Evolutionary conservation across 2,329 filamentous ascomycete species (phyloP).

Genomic region (Kalmusia sp.): DNA sequence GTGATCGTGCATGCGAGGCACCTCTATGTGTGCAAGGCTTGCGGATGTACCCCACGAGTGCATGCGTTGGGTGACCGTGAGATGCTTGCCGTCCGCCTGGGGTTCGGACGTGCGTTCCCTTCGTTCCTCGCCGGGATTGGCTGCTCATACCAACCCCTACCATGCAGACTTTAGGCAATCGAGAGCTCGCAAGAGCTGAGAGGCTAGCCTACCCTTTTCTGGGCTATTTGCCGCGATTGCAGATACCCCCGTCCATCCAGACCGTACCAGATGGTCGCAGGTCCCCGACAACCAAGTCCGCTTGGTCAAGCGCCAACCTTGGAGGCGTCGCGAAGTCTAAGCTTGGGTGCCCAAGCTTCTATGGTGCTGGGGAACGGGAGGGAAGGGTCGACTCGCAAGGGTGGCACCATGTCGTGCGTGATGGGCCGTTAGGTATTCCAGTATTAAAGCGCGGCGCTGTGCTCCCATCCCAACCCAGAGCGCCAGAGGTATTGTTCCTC

Average conservation of each 20-base stretch:
- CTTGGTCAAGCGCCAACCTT: slow-evolving; percentile 12
- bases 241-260: slow-evolving; percentile 25
- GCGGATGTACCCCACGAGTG: slow-evolving; percentile 27
- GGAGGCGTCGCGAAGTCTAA: slow-evolving; percentile 15
- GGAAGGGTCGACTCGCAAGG: slow-evolving; percentile 12
- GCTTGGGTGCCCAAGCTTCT: slow-evolving; percentile 19
- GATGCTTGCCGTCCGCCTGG: slow-evolving; percentile 19
- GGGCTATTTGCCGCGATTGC: slow-evolving; percentile 22
- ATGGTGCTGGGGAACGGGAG: slow-evolving; percentile 20
- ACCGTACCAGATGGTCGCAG: slow-evolving; percentile 20
- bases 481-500: slow-evolving; percentile 24
- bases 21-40: slow-evolving; percentile 15
- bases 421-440: slow-evolving; percentile 15
- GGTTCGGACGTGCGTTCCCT: slow-evolving; percentile 15
- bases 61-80: slow-evolving; percentile 15
- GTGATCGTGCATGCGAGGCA: slow-evolving; percentile 1
- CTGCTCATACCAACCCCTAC: slow-evolving; percentile 32
- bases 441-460: slow-evolving; percentile 34
- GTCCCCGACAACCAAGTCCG: slow-evolving; percentile 21
- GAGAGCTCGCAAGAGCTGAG: slow-evolving; percentile 18
- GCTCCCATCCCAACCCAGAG: slow-evolving; percentile 17
- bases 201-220: slow-evolving; percentile 19
- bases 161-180: slow-evolving; percentile 24
- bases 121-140: slow-evolving; percentile 17
- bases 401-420: slow-evolving; percentile 23